phyloP scores from a whole-genome alignment of 2,329 filamentous ascomycete species.

The Clarireedia monteithiana region DNA sequence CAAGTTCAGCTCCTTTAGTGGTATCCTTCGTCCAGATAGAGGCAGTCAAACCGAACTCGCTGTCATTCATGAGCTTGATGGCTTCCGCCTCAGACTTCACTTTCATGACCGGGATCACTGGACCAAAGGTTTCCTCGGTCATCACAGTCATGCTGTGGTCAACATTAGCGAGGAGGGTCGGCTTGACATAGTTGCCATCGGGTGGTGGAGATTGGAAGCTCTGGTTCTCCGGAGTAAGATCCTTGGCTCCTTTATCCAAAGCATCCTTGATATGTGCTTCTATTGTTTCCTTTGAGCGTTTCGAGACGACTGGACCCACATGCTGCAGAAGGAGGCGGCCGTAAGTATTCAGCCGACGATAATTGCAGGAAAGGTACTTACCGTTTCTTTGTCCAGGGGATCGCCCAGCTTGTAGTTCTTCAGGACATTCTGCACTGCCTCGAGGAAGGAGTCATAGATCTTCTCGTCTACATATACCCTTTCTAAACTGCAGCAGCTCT shows the following conservation, averaged over 20 bases:
- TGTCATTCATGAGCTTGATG: conserved; percentile 83
- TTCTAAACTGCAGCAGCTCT: conserved; percentile 92
- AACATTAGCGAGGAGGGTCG: conserved; percentile 72
- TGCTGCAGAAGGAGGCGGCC: conserved; percentile 35
- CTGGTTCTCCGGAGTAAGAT: conserved; percentile 75
- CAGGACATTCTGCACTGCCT: conserved; percentile 72
- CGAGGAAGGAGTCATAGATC: conserved; percentile 76
- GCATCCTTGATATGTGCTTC: conserved; percentile 76
- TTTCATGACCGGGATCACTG: conserved; percentile 83
- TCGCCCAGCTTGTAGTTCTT: conserved; percentile 81
- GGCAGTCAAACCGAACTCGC: conserved; percentile 88
- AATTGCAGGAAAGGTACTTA: neutral
- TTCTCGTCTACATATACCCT: conserved; percentile 82
- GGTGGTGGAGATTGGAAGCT: conserved; percentile 64
- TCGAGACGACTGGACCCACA: conserved; percentile 82
- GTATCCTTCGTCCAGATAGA: conserved; percentile 95
- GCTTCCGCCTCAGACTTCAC: conserved; percentile 77
- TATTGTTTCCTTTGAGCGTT: conserved; percentile 68
- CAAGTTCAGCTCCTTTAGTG: conserved; percentile 64
- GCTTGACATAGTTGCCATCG: conserved; percentile 84
- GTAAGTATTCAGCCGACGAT: conserved; percentile 3
- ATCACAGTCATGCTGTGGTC: conserved; percentile 81
- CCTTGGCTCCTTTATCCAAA: conserved; percentile 71
- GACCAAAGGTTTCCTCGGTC: conserved; percentile 92
- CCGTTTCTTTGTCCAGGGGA: conserved; percentile 65